These are phyloP conservation scores for Spinacia oleracea DNA, from an alignment of 179 eudicot genomes.

Conservation along the genomic window DNA sequence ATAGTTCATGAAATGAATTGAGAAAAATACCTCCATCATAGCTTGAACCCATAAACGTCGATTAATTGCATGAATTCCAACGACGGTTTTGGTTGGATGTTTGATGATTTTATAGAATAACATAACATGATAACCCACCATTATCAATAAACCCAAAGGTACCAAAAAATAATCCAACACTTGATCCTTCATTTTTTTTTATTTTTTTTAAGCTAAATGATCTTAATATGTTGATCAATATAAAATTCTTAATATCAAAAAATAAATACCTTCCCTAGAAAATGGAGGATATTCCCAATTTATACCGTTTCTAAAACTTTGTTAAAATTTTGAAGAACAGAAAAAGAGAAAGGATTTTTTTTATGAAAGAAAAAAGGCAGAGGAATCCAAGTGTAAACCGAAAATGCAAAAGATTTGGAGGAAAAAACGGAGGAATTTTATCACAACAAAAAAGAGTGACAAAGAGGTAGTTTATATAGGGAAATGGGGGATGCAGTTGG, in stretches of 20 bases:
- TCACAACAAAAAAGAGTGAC: background rate
- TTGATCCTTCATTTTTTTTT: constrained; percentile 41
- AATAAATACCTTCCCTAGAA: background rate
- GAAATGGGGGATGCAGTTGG: too few relatives aligned
- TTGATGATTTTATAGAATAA: constrained; percentile 48
- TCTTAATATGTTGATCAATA: background rate
- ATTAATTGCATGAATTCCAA: constrained; percentile 74
- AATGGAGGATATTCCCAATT: background rate
- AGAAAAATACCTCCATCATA: constrained; percentile 72
- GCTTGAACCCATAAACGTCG: constrained; percentile 84
- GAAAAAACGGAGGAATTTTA: background rate
- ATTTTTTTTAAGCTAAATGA: background rate
- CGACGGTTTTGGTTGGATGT: constrained; percentile 59
- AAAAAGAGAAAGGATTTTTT: background rate
- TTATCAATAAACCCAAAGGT: constrained; percentile 58
- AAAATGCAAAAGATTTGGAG: background rate
- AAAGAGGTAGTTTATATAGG: too few relatives aligned
- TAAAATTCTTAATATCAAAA: background rate
- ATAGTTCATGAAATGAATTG: background rate
- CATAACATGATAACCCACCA: constrained; percentile 63
- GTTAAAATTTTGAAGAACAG: background rate
- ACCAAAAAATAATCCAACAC: constrained; percentile 61
- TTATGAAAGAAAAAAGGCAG: background rate
- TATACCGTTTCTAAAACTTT: too few relatives aligned
- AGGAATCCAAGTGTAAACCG: background rate